Percentiles rank a stretch among this genome's conserved stretches.
phyloP scores from a whole-genome alignment of 495 filamentous ascomycete genomes.

The Alectoria sarmentosa region DNA sequence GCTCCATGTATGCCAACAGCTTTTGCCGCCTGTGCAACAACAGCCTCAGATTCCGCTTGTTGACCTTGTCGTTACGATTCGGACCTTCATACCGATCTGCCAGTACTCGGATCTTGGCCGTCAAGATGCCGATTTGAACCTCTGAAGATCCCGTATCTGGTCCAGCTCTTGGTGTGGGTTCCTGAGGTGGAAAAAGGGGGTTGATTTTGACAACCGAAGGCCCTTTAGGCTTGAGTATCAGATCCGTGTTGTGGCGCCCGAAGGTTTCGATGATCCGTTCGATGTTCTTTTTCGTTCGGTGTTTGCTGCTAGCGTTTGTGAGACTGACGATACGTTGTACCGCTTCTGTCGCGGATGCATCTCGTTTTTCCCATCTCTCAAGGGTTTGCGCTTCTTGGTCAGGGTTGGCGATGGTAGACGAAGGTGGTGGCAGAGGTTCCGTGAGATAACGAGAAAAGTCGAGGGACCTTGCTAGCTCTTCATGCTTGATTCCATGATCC shows the following conservation, averaged over 20 bases:
- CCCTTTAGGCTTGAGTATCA: constrained; percentile 49
- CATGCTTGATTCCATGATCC: constrained; percentile 65
- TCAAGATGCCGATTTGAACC: constrained; percentile 96
- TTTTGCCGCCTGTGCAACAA: constrained; percentile 88
- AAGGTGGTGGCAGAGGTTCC: constrained; percentile 39
- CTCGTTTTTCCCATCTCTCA: constrained; percentile 33
- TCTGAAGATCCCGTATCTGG: constrained; percentile 89
- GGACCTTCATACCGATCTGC: constrained; percentile 49
- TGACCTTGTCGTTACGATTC: constrained; percentile 74
- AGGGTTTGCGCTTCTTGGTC: constrained; percentile 33
- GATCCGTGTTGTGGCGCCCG: constrained; percentile 86
- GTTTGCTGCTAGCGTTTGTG: constrained; percentile 64
- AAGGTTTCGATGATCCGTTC: constrained; percentile 79
- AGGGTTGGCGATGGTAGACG: constrained; percentile 40
- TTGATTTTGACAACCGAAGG: constrained; percentile 28
- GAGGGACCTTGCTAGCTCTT: constrained; percentile 58
- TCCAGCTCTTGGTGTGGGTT: constrained; percentile 64
- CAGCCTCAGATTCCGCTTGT: constrained; percentile 80
- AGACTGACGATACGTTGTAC: constrained; percentile 70
- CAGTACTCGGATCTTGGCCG: constrained; percentile 82
- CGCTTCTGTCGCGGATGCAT: constrained; percentile 54
- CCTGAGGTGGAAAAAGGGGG: constrained; percentile 20
- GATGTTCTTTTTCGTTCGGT: constrained; percentile 70
- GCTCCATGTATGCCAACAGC: constrained; percentile 73
- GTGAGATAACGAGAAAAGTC: constrained; percentile 56